Percentiles rank a stretch among this genome's conserved stretches.
These are phyloP conservation scores for Dendrocalamus sinicus DNA, from an alignment of 176 grass and related monocot genomes.

Conservation along the genomic window DNA sequence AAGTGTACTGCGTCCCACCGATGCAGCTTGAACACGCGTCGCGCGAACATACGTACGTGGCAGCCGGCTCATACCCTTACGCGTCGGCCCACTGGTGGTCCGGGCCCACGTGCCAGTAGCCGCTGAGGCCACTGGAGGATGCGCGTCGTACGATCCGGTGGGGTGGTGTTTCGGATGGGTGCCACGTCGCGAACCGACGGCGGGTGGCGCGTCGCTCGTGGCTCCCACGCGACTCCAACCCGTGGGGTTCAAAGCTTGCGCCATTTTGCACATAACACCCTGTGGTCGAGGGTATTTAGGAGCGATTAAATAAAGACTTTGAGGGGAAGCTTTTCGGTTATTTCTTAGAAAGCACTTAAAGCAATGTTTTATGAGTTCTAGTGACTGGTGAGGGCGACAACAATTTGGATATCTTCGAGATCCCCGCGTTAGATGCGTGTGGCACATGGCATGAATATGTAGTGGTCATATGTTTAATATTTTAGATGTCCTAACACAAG, in stretches of 20 bases:
- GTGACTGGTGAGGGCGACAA: conserved; percentile 38
- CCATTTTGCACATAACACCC: neutral
- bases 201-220: conserved; percentile 44
- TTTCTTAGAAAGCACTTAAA: conserved; percentile 66
- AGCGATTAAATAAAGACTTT: conserved; percentile 44
- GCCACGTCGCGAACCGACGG: conserved; percentile 10
- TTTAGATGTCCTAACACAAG: neutral
- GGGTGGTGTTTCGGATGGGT: neutral
- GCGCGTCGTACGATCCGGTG: neutral
- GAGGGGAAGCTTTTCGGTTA: conserved; percentile 42
- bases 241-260: neutral
- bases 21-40: neutral
- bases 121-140: neutral
- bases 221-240: neutral
- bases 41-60: conserved; percentile 2
- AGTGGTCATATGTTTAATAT: neutral
- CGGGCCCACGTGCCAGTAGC: neutral
- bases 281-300: neutral
- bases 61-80: neutral
- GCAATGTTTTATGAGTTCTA: neutral
- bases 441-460: conserved; percentile 30
- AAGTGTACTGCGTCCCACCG: neutral
- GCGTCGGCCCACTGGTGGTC: neutral
- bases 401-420: conserved; percentile 34
- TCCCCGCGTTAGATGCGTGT: conserved; percentile 36